These are phyloP conservation scores for Phialophora tarda DNA, from an alignment of 2,329 filamentous ascomycete genomes.

Conservation along the genomic window DNA sequence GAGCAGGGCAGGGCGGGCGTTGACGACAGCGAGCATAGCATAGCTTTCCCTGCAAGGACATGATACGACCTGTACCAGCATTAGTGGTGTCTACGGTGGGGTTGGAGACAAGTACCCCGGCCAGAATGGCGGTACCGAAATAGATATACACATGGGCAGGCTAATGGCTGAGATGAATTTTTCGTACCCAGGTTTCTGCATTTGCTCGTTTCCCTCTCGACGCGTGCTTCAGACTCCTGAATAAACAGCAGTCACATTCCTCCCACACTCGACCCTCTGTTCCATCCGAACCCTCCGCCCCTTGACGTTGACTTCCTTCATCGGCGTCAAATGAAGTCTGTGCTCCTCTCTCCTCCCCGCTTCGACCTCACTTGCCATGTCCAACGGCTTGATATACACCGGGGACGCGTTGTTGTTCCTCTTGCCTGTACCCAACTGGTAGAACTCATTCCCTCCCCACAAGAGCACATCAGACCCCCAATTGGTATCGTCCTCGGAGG, in stretches of 20 bases:
- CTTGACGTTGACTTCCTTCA: constrained; percentile 70
- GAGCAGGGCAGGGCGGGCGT: background rate
- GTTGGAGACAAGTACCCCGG: background rate
- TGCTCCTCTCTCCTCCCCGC: constrained; percentile 70
- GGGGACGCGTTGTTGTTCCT: constrained; percentile 79
- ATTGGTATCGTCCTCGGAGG: constrained; percentile 73
- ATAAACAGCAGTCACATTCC: constrained; percentile 81
- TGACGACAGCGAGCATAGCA: constrained; percentile 1
- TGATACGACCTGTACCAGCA: background rate
- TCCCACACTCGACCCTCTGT: constrained; percentile 86
- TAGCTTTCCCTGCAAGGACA: background rate
- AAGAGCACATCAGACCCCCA: constrained; percentile 88
- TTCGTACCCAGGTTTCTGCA: background rate
- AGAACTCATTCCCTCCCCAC: constrained; percentile 95
- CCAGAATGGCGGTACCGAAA: constrained; percentile 1
- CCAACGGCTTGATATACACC: constrained; percentile 77
- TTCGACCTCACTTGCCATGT: constrained; percentile 66
- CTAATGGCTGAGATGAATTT: constrained; percentile 7
- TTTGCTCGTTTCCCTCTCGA: background rate
- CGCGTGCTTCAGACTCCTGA: constrained; percentile 58
- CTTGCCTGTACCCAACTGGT: constrained; percentile 90
- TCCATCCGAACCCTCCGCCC: constrained; percentile 77
- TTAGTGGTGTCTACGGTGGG: background rate
- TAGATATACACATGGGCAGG: background rate
- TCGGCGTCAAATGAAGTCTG: constrained; percentile 80